Conservation (phyloP, 108 stramenopile species). For the Cyclotella baltica region DNA sequence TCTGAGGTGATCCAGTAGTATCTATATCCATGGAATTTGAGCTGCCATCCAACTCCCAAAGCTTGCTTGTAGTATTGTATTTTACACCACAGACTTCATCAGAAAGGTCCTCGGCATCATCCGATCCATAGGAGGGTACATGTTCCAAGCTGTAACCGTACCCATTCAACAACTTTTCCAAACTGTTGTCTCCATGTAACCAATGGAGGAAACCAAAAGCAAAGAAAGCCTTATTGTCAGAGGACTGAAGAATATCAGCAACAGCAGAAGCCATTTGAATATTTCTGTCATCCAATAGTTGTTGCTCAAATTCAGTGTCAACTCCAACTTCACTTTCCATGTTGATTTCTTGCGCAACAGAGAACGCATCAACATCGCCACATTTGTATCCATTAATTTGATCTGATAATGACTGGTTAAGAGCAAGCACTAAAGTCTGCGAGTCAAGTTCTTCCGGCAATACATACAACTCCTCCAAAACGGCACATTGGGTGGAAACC, state of each 20-base stretch:
- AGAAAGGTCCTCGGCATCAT: constrained; percentile 17
- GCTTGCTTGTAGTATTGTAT: background rate
- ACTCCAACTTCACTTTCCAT: background rate
- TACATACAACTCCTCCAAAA: constrained; percentile 3
- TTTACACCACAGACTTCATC: constrained; percentile 22
- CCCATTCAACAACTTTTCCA: constrained; percentile 12
- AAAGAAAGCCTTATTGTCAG: constrained; percentile 25
- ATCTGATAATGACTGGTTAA: background rate
- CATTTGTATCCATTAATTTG: constrained; percentile 8
- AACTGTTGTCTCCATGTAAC: constrained; percentile 18
- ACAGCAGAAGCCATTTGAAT: constrained; percentile 35
- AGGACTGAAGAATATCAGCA: constrained; percentile 11
- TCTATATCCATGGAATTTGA: too few relatives aligned
- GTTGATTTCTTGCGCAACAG: background rate
- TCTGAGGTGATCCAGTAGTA: too few relatives aligned
- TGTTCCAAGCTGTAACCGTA: constrained; percentile 36
- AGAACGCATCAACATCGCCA: background rate
- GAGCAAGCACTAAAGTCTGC: background rate
- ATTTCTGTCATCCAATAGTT: constrained; percentile 6
- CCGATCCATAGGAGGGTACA: constrained; percentile 15
- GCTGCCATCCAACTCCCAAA: constrained; percentile 4
- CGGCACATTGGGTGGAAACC: constrained; percentile 28
- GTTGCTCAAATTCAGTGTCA: background rate
- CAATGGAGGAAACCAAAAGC: constrained; percentile 30
- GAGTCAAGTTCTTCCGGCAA: background rate